A percentile compares a stretch with the other conserved stretches of the same genome.
These are phyloP conservation scores for Jamesozyma rosinii DNA, from an alignment of 805 yeast species.

Conservation along the genomic window DNA sequence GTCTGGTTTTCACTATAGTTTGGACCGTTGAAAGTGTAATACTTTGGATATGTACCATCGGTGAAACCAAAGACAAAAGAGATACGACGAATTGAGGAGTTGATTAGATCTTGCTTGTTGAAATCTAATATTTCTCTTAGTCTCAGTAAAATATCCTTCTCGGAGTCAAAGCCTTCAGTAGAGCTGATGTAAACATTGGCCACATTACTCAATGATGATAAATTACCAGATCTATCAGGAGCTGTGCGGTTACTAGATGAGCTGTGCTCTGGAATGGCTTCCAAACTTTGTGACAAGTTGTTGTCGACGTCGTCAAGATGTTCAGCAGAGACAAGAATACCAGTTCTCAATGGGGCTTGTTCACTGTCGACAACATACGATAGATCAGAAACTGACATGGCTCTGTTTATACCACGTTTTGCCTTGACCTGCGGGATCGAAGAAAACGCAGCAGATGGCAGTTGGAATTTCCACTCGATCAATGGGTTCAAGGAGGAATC, in stretches of 20 bases:
- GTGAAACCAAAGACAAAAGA: constrained; percentile 81
- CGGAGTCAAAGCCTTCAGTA: constrained; percentile 64
- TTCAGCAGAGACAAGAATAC: constrained; percentile 69
- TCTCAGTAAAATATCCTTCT: constrained; percentile 55
- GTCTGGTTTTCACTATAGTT: constrained; percentile 79
- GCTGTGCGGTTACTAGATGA: constrained; percentile 36
- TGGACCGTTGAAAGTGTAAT: constrained; percentile 91
- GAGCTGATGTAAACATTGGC: constrained; percentile 70
- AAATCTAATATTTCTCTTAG: constrained; percentile 59
- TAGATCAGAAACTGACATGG: constrained; percentile 87
- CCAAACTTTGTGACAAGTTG: constrained; percentile 64
- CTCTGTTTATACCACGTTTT: constrained; percentile 59
- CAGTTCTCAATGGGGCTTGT: constrained; percentile 61
- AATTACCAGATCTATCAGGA: constrained; percentile 37
- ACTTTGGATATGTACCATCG: constrained; percentile 85
- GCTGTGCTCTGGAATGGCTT: constrained; percentile 45
- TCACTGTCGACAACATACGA: constrained; percentile 74
- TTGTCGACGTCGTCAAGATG: constrained; percentile 90
- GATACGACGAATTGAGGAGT: constrained; percentile 78
- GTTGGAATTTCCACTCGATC: constrained; percentile 79
- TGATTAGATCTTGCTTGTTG: constrained; percentile 56
- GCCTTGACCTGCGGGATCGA: constrained; percentile 47
- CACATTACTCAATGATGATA: constrained; percentile 55
- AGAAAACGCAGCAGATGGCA: constrained; percentile 75
- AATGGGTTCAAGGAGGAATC: constrained; percentile 44